phyloP scores from a whole-genome alignment of 169 alveolate species.

The Cardiosporidium cionae region DNA sequence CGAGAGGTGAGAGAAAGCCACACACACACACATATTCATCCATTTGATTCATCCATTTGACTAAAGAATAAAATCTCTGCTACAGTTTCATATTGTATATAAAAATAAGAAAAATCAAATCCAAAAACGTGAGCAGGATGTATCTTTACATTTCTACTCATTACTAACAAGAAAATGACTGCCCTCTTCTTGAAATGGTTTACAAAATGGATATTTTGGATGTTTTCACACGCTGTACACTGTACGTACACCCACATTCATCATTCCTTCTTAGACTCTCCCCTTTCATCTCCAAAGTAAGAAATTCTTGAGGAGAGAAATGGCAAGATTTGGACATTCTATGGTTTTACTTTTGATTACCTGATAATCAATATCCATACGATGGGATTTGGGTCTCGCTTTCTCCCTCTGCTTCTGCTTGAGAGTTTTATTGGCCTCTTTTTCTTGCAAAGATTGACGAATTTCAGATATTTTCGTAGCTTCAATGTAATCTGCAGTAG shows the following conservation, averaged over 20 bases:
- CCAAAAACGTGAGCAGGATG: background rate
- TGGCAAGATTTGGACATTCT: background rate
- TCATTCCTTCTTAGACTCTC: background rate
- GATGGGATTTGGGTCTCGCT: slow-evolving; percentile 93
- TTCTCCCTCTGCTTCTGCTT: slow-evolving; percentile 93
- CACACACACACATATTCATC: too few species aligned
- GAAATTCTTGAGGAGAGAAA: background rate
- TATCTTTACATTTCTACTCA: background rate
- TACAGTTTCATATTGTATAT: background rate
- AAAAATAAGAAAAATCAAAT: background rate
- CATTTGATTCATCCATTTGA: too few species aligned
- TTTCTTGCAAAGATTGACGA: slow-evolving; percentile 78
- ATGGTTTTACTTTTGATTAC: background rate
- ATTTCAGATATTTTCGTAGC: slow-evolving; percentile 78
- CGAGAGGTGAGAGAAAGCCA: background rate
- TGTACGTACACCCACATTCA: too few species aligned
- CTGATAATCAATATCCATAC: slow-evolving; percentile 35
- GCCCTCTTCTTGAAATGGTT: too few species aligned
- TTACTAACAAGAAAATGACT: too few species aligned
- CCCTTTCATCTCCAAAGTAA: too few species aligned
- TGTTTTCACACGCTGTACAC: too few species aligned
- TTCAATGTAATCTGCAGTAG: slow-evolving; percentile 63
- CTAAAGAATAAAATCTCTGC: background rate
- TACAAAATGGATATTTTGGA: too few species aligned
- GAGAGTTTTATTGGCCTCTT: slow-evolving; percentile 85